Evolutionary conservation across 2,329 filamentous ascomycete species (phyloP).

Genomic region (Neocucurbitaria cava): DNA sequence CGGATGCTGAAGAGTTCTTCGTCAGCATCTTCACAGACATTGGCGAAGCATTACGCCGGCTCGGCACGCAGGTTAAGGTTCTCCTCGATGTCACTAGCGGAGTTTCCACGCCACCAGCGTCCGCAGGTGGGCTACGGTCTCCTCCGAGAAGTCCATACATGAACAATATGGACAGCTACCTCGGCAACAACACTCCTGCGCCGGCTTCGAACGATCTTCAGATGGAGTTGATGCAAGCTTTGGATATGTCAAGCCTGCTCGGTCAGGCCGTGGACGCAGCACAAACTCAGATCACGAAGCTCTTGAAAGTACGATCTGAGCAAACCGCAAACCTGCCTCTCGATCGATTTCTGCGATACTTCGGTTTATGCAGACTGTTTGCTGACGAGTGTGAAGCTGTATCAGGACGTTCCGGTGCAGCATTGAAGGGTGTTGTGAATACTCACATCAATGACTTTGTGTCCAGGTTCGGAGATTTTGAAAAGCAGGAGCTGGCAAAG

Average conservation of each 20-base stretch:
- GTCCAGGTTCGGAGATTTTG: constrained; percentile 70
- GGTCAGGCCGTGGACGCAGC: constrained; percentile 82
- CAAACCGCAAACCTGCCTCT: constrained; percentile 73
- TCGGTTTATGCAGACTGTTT: constrained; percentile 81
- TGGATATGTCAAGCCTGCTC: constrained; percentile 79
- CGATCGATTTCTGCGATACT: constrained; percentile 78
- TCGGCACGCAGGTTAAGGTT: constrained; percentile 92
- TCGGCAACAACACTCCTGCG: constrained; percentile 26
- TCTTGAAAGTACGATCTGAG: constrained; percentile 78
- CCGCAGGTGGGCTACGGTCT: constrained; percentile 52
- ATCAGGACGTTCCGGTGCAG: constrained; percentile 77
- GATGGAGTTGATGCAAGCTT: constrained; percentile 76
- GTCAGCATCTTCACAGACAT: constrained; percentile 84
- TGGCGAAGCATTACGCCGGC: constrained; percentile 81
- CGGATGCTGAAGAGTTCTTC: constrained; percentile 84
- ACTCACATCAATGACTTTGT: constrained; percentile 83
- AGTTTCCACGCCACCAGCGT: constrained; percentile 58
- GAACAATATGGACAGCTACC: constrained; percentile 53
- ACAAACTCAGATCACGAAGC: constrained; percentile 74
- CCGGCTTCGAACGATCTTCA: constrained; percentile 54
- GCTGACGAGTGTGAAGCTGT: constrained; percentile 87
- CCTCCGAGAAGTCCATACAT: constrained; percentile 55
- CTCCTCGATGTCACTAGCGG: constrained; percentile 92
- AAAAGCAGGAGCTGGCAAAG: constrained; percentile 76
- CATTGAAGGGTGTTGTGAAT: constrained; percentile 80